Base-by-base conservation (phyloP, 805 yeast genomes). In the Nakazawaea pomicola region DNA sequence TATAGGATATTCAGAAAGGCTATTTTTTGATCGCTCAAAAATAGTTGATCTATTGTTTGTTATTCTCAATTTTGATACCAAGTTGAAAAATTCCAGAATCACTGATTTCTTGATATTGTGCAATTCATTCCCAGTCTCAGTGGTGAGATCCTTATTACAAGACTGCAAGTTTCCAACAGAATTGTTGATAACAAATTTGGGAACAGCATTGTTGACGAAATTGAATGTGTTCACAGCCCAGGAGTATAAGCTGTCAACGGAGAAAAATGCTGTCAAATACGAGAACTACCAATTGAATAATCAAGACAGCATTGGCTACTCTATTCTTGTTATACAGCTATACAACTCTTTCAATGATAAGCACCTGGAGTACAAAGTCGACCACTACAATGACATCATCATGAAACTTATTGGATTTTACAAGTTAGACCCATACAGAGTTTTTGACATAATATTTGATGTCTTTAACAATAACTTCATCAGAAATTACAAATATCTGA, bases 231-330 rank as follows among this genome's bases (percentile, higher is more conserved):
- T 50, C 44, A 54, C 54, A 8, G 45, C 44, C n/a, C 38, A 11
- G 27, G 60, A 57, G 19, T 59, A 49, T 42, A 52, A 52, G 29
- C 52, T 7, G 15, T 16, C 20, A 10, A 6, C 28, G n/a, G 37
- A 27, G 24, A 30, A 35, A 11, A 36, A 36, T 15, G 18, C 25
- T 11, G 29, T 33, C 31, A 27, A 52, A 29, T 71, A 77, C 45
- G 69, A 69, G 53, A 76, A 80, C 48, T 87, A 67, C 61, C 83
- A 84, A 44, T 62, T 88, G 14, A 51, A 86, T 6, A 75, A 78
- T 37, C 96, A 90, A 57, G 83, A 83, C 46, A 65, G 78, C 18
- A 88, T 83, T 53, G 97, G 96, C 1, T 89, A 76, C 58, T 60
- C 95, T 10, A 80, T 78, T 49, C 62, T 85, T 24, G 56, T 78